Base-by-base conservation (phyloP, 1,284 basidiomycete genomes). In the Ganoderma boninense region DNA sequence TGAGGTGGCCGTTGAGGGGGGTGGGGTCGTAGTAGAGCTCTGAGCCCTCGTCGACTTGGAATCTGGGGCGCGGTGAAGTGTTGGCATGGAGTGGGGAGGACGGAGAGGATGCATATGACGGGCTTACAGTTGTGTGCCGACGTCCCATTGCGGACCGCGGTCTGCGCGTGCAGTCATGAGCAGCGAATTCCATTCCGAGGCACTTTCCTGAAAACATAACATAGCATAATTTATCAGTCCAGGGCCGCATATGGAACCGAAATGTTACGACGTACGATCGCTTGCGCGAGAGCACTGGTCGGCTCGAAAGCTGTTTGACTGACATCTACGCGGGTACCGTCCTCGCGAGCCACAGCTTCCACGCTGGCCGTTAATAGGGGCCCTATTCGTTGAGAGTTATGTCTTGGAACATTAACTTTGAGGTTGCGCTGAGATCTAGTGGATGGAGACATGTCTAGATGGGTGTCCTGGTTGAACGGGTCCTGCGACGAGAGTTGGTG, bases 151-250 rank as follows among this genome's bases (percentile, higher is more conserved):
- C 5, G 93, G 93, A 0, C 94, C 93, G 71, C 93, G 85, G 70
- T 91, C 89, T 11, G 93, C 94, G 49, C 94, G 87, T 5, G 93
- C 93, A 46, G 89, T 92, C 70, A 89, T 87, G 61, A 95, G 82
- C 63, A 94, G 77, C 0, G 93, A 94, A 75, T 95, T 95, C 93
- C 93, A 95, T 73, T 94, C 92, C 4, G 92, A 94, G 18, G 93
- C 92, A 77, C 87, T 90, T 78, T 94, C 92, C 93, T 94, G 67
- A 29, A 69, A 7, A 32, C 13, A 49, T 57, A 40, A 54, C 26
- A 66, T 10, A 72, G 67, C 54, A 26, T 16, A 60, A 59, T 11
- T 64, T 43, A 26, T 52, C 3, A 26, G 60, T 60, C 62, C 38
- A 35, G 29, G 13, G 42, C n/a, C 8, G 23, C 26, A 62, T 18